Base-by-base conservation (phyloP, 768 basidiomycete species). In the Auricularia auricula-judae region DNA sequence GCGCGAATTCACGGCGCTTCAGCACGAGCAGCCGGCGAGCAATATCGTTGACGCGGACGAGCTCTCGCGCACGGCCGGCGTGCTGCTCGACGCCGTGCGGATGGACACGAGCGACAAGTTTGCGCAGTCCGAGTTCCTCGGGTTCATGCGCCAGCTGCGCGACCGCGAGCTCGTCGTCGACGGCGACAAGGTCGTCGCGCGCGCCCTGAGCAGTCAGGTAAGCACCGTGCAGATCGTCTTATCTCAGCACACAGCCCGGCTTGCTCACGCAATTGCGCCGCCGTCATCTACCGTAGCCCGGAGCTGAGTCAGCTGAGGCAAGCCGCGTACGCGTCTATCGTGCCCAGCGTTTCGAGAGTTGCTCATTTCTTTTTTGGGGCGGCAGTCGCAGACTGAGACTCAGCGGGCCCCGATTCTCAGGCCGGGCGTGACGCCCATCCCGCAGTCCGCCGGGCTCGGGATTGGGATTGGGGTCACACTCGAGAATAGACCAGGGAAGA, bases 31-130 rank as follows among this genome's bases (percentile, higher is more conserved):
- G 1, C 69, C 72, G 65, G 56, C 70, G 68, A 7, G 29, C 69
- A 66, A 18, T 34, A 61, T 34, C 2, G 67, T 74, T 39, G 84
- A 86, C 18, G 76, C 75, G 2, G 90, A 93, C 68, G 86, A 90
- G 58, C 84, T 96, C 58, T 87, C 93, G 2, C 82, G 83, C 35
- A 88, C 91, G 7, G 93, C 93, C 11, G 91, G 84, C 8, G 76
- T 86, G 53, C 81, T 96, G 44, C 76, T 96, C 63, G 84, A 91
- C 51, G 81, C 87, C n/a, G 82, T 95, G 58, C 79, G 82, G 70
- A 75, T 86, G 65, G 89, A 90, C 63, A 80, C 82, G 70, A 93
- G 91, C 71, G 84, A 86, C 42, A 97, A 96, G 72, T 93, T 97
- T 70, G 81, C 84, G 74, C 82, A 91, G 36, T 93, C 91, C 73